Evolutionary conservation across 2,329 filamentous ascomycete species (phyloP).

Genomic region (Paraphoma sp.): DNA sequence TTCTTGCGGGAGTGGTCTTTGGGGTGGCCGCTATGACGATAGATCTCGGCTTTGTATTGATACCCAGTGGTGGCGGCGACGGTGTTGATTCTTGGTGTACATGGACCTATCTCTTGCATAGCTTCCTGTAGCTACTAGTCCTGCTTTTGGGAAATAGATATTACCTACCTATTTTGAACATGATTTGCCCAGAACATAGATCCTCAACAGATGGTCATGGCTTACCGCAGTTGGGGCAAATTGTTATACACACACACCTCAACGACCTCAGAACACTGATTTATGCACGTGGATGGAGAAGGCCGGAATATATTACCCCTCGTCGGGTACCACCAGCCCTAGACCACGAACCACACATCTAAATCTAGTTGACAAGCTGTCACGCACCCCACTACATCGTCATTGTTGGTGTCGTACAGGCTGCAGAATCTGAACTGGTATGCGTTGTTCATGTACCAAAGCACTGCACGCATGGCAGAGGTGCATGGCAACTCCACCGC

Average conservation of each 20-base stretch:
- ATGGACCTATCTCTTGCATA: not conserved
- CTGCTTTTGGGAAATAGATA: not conserved
- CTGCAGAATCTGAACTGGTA: slow-evolving; percentile 25
- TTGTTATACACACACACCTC: not conserved
- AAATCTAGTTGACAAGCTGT: slow-evolving; percentile 6
- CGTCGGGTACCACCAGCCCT: not conserved
- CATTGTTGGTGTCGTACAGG: not conserved
- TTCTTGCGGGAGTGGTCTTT: not conserved
- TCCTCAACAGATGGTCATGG: not conserved
- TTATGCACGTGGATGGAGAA: not conserved
- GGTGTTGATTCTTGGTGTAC: not conserved
- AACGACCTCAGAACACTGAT: not conserved
- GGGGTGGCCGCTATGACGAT: not conserved
- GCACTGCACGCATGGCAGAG: slow-evolving; percentile 22
- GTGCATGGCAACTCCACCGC: slow-evolving; percentile 15
- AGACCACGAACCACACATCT: not conserved
- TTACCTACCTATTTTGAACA: not conserved
- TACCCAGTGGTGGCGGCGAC: not conserved
- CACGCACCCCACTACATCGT: slow-evolving; percentile 11
- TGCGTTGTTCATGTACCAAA: slow-evolving; percentile 32
- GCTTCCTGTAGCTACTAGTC: not conserved
- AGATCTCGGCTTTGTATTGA: slow-evolving; percentile 2
- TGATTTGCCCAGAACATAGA: not conserved
- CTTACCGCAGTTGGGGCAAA: not conserved
- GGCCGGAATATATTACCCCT: not conserved